Evolutionary conservation across 2,329 filamentous ascomycete genomes (phyloP), one percentile per base, ranked within the genome.

Genomic region (Verticillium nonalfalfae): DNA sequence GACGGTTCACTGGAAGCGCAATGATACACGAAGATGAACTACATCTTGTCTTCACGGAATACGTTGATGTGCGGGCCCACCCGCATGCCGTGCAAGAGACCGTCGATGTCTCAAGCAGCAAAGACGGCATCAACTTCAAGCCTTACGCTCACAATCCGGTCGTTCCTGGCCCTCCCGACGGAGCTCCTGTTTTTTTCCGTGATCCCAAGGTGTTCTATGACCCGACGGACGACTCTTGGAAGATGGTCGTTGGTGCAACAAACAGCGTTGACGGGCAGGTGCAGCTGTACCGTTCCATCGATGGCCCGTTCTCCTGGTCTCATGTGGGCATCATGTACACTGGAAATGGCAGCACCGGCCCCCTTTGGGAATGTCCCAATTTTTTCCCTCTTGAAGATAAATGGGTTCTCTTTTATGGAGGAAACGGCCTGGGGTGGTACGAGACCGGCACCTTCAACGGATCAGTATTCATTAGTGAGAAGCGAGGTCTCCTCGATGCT

Each of bases 371-470:
- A 59, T 70, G 67, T 56, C 69, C 68, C 57, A 70, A 70, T 59
- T 66, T 70, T 57, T 66, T 70, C 52, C 67, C 67, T n/a, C 56
- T 70, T 6, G 69, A 57, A 15, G 64, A 69, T 56, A 70, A 68
- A 26, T 70, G 68, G 69, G 68, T 66, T 54, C 64, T 70, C 45
- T 68, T 70, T 59, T 70, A 70, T 40, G 68, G 69, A 4, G 63
- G 63, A 9, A 64, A 66, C 34, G 61, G 45, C 1, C 18, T 66
- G 4, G 68, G 67, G 2, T 63, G 56, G 50, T 70, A 70, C 60
- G 67, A 70, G 59, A 63, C 57, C 21, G 68, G 67, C 50, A 65
- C 64, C 14, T 70, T 65, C 58, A 65, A 70, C 52, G 67, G 68
- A 3, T 60, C 59, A 4, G 54, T 60, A 4, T 70, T 70, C 59